Conservation (phyloP, 1,284 basidiomycete species). For the Ustilago cynodontis region DNA sequence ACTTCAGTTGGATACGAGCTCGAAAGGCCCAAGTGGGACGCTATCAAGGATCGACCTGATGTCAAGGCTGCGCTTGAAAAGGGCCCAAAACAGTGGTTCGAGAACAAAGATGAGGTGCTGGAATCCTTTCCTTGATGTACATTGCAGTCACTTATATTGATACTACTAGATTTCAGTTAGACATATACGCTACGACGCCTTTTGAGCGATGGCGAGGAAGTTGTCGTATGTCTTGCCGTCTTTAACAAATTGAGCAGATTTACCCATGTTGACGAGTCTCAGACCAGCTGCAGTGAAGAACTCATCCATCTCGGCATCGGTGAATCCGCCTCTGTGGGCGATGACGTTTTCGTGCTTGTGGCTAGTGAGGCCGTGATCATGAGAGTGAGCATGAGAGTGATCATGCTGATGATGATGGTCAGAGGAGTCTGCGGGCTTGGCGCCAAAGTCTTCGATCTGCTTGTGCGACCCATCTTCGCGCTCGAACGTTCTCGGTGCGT, state of each 20-base stretch:
- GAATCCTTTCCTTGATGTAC: constrained; percentile 35
- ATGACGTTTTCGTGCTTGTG: constrained; percentile 45
- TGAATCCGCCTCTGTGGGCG: constrained; percentile 47
- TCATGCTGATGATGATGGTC: not conserved
- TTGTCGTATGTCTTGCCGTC: constrained; percentile 36
- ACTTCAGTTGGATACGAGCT: constrained; percentile 51
- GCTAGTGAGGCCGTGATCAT: constrained; percentile 10
- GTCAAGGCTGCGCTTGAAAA: constrained; percentile 42
- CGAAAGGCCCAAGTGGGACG: constrained; percentile 50
- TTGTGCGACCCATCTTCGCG: constrained; percentile 25
- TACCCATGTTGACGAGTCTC: constrained; percentile 38
- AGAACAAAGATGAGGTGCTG: constrained; percentile 39
- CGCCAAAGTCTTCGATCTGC: constrained; percentile 25
- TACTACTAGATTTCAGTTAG: not conserved
- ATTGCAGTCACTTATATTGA: not conserved
- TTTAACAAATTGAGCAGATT: constrained; percentile 39
- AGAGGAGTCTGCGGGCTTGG: constrained; percentile 1
- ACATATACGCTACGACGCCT: constrained; percentile 13
- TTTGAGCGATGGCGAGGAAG: constrained; percentile 46
- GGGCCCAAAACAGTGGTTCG: constrained; percentile 37
- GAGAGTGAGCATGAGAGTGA: constrained; percentile 7
- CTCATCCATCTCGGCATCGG: constrained; percentile 28
- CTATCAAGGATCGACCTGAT: constrained; percentile 40
- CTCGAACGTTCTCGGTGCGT: constrained; percentile 15
- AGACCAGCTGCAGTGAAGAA: constrained; percentile 43